Evolutionary conservation across 495 filamentous ascomycete species (phyloP).

Genomic region (Trichoderma erinaceum): DNA sequence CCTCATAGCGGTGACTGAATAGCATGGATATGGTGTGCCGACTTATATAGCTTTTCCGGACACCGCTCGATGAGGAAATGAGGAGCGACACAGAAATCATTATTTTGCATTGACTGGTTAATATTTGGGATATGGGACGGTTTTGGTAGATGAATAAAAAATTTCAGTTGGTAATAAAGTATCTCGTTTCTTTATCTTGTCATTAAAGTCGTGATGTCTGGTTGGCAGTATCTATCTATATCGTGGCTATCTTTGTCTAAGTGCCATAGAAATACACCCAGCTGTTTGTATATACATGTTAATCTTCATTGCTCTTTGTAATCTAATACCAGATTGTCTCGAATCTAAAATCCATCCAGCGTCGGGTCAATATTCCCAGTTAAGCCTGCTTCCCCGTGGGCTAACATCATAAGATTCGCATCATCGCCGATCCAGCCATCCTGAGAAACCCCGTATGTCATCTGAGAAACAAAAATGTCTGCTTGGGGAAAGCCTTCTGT

Average conservation of each 20-base stretch:
- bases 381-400: not conserved
- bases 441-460: not conserved
- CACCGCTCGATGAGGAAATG: not conserved
- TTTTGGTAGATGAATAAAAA: not conserved
- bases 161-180: not conserved
- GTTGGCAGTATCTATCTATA: not conserved
- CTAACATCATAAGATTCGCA: not conserved
- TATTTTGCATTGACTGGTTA: not conserved
- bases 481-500: not conserved
- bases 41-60: too few relatives aligned
- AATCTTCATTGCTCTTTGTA: not conserved
- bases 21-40: too few relatives aligned
- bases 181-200: not conserved
- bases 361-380: constrained; percentile 13
- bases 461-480: constrained; percentile 20
- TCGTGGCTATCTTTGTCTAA: not conserved
- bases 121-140: not conserved
- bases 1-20: too few relatives aligned
- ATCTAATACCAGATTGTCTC: not conserved
- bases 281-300: not conserved
- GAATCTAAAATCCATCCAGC: not conserved
- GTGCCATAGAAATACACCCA: not conserved
- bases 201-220: not conserved
- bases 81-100: not conserved
- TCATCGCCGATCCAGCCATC: constrained; percentile 10